Conservation (phyloP, 352 stramenopile genomes). For the Pythium phragmiticola region DNA sequence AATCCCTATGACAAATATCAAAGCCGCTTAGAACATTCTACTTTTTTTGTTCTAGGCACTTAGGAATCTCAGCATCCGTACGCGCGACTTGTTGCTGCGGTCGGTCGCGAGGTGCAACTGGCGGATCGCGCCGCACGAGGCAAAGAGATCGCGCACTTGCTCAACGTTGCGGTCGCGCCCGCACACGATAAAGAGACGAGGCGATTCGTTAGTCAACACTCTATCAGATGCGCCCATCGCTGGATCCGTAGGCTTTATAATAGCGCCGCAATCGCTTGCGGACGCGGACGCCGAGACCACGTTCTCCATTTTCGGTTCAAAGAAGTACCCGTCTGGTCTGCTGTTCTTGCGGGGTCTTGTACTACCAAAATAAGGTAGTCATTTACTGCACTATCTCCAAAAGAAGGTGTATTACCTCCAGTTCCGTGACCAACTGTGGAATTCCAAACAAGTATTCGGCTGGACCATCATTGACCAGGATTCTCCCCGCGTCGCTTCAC, state of each 20-base stretch:
- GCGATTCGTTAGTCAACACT: conserved; percentile 5
- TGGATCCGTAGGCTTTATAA: not conserved
- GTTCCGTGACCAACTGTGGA: not conserved
- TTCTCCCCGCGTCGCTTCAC: not conserved
- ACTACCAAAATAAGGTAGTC: not conserved
- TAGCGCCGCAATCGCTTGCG: not conserved
- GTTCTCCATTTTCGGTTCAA: not conserved
- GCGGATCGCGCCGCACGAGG: conserved; percentile 54
- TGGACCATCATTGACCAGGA: not conserved
- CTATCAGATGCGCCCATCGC: not conserved
- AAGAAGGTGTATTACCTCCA: not conserved
- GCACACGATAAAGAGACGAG: conserved; percentile 69
- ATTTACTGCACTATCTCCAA: not conserved
- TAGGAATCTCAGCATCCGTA: conserved; percentile 19
- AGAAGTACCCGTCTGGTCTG: not conserved
- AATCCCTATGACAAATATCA: conserved; percentile 42
- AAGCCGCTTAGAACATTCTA: not conserved
- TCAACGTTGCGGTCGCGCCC: conserved; percentile 62
- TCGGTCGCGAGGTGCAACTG: conserved; percentile 71
- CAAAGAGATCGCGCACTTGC: conserved; percentile 63
- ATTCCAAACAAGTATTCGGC: not conserved
- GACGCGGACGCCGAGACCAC: not conserved
- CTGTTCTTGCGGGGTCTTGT: not conserved
- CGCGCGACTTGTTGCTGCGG: conserved; percentile 73
- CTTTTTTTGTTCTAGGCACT: not conserved